phyloP scores from a whole-genome alignment of 208 protist genomes.

The Borovskyia barvae region DNA sequence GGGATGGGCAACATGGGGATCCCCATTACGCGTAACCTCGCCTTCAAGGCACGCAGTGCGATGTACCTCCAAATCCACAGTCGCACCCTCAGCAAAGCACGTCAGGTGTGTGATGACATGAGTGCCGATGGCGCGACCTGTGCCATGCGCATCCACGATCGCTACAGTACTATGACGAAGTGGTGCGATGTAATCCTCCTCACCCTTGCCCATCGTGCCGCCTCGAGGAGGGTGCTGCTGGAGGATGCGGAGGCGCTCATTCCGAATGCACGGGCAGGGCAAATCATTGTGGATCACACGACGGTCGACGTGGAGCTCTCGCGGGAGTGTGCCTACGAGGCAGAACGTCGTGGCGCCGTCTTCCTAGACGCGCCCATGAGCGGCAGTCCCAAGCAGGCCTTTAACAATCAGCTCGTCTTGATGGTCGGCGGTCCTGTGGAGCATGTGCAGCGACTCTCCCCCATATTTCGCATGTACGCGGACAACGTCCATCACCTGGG shows the following conservation, averaged over 20 bases:
- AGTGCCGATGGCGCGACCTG: conserved; percentile 79
- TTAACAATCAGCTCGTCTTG: conserved; percentile 79
- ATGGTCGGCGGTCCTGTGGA: conserved; percentile 84
- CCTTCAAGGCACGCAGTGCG: conserved; percentile 82
- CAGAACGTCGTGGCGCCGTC: conserved; percentile 58
- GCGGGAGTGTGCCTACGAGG: conserved; percentile 62
- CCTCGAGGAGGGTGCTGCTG: conserved; percentile 53
- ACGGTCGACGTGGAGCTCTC: conserved; percentile 78
- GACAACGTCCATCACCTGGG: conserved; percentile 86
- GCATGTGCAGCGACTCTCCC: conserved; percentile 65
- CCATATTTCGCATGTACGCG: conserved; percentile 87
- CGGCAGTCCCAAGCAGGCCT: conserved; percentile 72
- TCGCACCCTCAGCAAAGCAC: conserved; percentile 58
- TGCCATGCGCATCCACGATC: conserved; percentile 81
- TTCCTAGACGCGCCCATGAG: conserved; percentile 88
- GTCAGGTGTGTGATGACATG: conserved; percentile 72
- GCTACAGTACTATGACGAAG: conserved; percentile 81
- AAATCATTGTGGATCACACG: conserved; percentile 90
- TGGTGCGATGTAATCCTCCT: conserved; percentile 87
- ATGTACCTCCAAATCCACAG: conserved; percentile 89
- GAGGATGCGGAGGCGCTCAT: conserved; percentile 71
- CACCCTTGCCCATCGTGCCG: conserved; percentile 45
- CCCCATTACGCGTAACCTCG: conserved; percentile 81
- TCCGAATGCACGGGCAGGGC: conserved; percentile 61
- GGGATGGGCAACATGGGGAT: conserved; percentile 87